Evolutionary conservation across 2,329 filamentous ascomycete species (phyloP), one percentile per base, ranked within the genome.

Genomic region (Colletotrichum viniferum): DNA sequence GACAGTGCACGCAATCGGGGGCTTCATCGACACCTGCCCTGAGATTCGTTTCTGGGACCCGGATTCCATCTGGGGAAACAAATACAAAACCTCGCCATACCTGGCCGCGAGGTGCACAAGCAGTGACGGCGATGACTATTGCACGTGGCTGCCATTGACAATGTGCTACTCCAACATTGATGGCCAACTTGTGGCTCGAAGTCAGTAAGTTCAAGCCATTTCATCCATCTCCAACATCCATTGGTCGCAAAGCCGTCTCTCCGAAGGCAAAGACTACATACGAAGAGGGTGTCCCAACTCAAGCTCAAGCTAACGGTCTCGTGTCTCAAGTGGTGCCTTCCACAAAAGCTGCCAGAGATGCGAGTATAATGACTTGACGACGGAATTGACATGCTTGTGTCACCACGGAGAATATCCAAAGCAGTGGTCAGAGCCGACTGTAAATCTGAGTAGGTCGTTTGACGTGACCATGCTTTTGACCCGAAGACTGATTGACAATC

Each of bases 381-480:
- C 26, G 9, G 56, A n/a, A n/a, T 28, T 60, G 56, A 13, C 24
- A 28, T 60, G 56, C 18, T n/a, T 18, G 24, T 60, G 56, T 30
- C 26, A 30, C 16, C 28, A 32, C 12, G 5, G 56, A 1, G 26
- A 28, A 18, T 60, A 18, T 32, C 56, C 26, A n/a, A 60, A 60
- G 26, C 8, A 30, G 18, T 60, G 56, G 56, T 26, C 56, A 30
- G 56, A 60, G 56, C 26, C 26, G 28, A 60, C 26, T 4, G 26
- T 60, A 26, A 60, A 18, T 18, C 5, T 60, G 9, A 60, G 56
- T 60, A 30, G 12, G 56, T 60, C 7, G 56, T 28, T 7, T 0
- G 26, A n/a, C 1, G 24, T 32, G 16, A 4, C 13, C 9, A 60
- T n/a, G 0, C 18, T n/a, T 3, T 30, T 18, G 7, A 12, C 13